Evolutionary conservation across 257 asterid genomes (phyloP), one percentile per base, ranked within the genome.

Genomic region (Solanum rostratum): DNA sequence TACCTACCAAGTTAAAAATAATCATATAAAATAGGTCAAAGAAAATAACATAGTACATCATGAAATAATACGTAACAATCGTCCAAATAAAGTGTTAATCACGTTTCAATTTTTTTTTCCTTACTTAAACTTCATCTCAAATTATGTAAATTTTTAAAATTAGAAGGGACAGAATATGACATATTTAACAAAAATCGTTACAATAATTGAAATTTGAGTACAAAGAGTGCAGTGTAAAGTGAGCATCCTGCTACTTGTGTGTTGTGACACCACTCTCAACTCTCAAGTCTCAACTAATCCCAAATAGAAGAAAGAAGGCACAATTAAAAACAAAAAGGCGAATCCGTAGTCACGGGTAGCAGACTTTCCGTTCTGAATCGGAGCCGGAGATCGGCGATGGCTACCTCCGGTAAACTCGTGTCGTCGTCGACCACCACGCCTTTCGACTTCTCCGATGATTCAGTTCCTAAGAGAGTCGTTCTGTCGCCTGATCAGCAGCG

Each of bases 331-430:
- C 13, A 29, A 65, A 30, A 66, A 33, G 76, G 49, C 24, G 76
- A 68, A 33, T 68, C 24, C 49, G 80, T 13, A 43, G 57, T 60
- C 87, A 90, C 90, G 91, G 99, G 97, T 85, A 90, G 91, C 96
- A 85, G 59, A 88, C 86, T 84, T 81, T 83, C 91, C 15, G 88
- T 82, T 80, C 84, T 86, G 83, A 81, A 88, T 90, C 93, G 92
- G 83, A 84, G 93, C 90, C 94, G 97, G 90, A 83, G 90, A 86
- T 85, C 96, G 93, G 91, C 89, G 86, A 90, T 90, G 98, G 92
- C 93, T 45, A 78, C 84, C 41, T 53, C 88, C 37, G 86, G 89
- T 46, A 86, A 85, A 73, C 74, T 84, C 27, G 29, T 71, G 63
- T 85, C 91, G 50, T 52, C 92, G 66, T 19, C 91, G 55, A 82